Percentiles rank a stretch among this genome's conserved stretches.
phyloP scores from a whole-genome alignment of 768 basidiomycete genomes.

The Rhodosporidiobolus sp. region DNA sequence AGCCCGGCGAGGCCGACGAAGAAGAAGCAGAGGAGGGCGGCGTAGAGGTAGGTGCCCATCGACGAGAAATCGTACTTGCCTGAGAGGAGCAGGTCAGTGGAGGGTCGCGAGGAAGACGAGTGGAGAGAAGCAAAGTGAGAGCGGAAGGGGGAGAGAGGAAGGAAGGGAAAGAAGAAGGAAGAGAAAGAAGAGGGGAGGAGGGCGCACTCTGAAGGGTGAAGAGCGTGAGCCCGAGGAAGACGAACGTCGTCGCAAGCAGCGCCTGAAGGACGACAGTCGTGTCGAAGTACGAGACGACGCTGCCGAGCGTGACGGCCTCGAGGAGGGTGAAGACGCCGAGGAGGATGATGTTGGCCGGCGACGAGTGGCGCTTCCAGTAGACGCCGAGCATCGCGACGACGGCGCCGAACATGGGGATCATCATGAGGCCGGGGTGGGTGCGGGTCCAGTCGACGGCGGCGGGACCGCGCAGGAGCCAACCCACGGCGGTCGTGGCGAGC shows the following conservation, averaged over 20 bases:
- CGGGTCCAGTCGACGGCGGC: constrained; percentile 55
- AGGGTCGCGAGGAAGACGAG: not conserved
- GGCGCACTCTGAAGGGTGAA: constrained; percentile 81
- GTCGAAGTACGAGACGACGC: constrained; percentile 72
- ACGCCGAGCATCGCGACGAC: constrained; percentile 72
- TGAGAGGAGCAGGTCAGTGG: constrained; percentile 9
- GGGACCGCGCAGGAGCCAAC: constrained; percentile 56
- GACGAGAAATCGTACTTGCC: constrained; percentile 83
- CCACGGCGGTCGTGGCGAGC: constrained; percentile 75
- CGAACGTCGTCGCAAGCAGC: constrained; percentile 81
- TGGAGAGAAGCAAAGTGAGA: constrained; percentile 4
- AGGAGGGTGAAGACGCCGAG: constrained; percentile 82
- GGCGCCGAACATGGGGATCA: constrained; percentile 44
- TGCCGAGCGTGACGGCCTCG: constrained; percentile 87
- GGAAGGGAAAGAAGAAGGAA: too few species aligned
- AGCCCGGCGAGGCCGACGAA: constrained; percentile 60
- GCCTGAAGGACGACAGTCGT: constrained; percentile 73
- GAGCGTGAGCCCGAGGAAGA: constrained; percentile 87
- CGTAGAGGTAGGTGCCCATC: constrained; percentile 86
- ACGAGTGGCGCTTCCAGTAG: constrained; percentile 88
- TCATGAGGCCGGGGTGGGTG: constrained; percentile 39
- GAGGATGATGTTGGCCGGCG: constrained; percentile 81
- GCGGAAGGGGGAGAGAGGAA: not conserved
- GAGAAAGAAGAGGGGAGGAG: too few species aligned
- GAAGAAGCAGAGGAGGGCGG: constrained; percentile 52